Base-by-base conservation (phyloP, 208 protist genomes). In the Acanthamoeba lenticulata region DNA sequence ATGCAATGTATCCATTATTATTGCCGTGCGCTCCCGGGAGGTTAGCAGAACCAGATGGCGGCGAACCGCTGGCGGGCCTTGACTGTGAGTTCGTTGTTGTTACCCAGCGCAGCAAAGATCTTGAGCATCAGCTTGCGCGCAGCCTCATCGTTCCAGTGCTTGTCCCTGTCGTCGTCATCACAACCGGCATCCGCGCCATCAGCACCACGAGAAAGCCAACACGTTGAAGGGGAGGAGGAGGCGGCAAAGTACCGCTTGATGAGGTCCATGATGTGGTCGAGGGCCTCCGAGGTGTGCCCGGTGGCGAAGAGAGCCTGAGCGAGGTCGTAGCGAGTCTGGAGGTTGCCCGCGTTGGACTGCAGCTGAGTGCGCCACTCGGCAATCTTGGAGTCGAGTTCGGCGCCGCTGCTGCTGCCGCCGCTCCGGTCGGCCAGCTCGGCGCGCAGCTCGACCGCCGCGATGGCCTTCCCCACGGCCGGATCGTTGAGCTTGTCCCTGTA, bases 141-240 rank as follows among this genome's bases (percentile, higher is more conserved):
- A 19, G 89, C 89, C 38, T 93, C 89, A 21, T 93, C 89, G 34
- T 93, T 93, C 89, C 89, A 93, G 42, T 93, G 42, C 67, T 93
- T 93, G 89, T 93, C 65, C 62, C 89, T 91, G 36, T n/a, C 17
- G 29, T 77, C 0, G 13, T 1, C 13, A 0, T 29, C 24, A n/a
- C 36, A 42, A 77, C 47, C 47, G 24, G 27, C 34, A 24, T 7
- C 17, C 0, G 9, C 34, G 19, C 7, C 0, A 11, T 38, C 34
- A 49, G 52, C 47, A 57, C 47, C 29, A 55, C 49, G 57, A 5
- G 4, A 49, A 90, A 7, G 29, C 34, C 17, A 19, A 47, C 4
- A 47, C 1, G 13, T 5, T 36, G 4, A 36, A 57, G 17, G 9
- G 34, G 1, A 49, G 19, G 49, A 45, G 32, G 13, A 69, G 0